These are phyloP conservation scores for Xylaria longipes DNA, from an alignment of 495 filamentous ascomycete genomes.

Conservation along the genomic window DNA sequence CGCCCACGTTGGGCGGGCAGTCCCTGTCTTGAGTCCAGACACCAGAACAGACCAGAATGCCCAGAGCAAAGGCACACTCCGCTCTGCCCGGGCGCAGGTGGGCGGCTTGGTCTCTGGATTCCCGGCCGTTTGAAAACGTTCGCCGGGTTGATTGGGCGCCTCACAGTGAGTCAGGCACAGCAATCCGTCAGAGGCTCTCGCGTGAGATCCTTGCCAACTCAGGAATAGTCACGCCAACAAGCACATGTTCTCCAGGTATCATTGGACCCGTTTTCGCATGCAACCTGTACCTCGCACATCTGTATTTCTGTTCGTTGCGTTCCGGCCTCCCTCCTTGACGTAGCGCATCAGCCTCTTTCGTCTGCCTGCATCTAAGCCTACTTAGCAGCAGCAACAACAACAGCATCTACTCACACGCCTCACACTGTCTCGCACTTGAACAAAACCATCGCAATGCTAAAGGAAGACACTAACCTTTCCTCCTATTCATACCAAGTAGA, in stretches of 20 bases:
- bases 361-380: conserved; percentile 27
- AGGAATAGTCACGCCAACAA: conserved; percentile 25
- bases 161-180: conserved; percentile 30
- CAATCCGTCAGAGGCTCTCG: conserved; percentile 18
- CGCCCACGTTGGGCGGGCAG: conserved; percentile 20
- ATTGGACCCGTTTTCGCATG: conserved; percentile 19
- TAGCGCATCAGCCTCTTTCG: conserved; percentile 32
- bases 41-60: no score
- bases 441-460: conserved; percentile 28
- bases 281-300: conserved; percentile 21
- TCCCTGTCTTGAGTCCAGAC: conserved; percentile 10
- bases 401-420: conserved; percentile 21
- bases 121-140: conserved; percentile 26
- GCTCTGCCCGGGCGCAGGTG: conserved; percentile 1
- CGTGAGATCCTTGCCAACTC: conserved; percentile 25
- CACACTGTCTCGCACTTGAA: conserved; percentile 27
- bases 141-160: conserved; percentile 27
- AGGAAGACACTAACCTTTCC: conserved; percentile 18
- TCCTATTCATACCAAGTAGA: conserved; percentile 19
- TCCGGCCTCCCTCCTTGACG: conserved; percentile 23
- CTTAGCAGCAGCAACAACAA: conserved; percentile 15
- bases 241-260: conserved; percentile 11
- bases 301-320: conserved; percentile 26
- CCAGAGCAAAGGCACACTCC: conserved; percentile 10
- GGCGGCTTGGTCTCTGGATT: conserved; percentile 8